These are phyloP conservation scores for Plasmodium gaboni DNA, from an alignment of 169 alveolate genomes.

Conservation along the genomic window DNA sequence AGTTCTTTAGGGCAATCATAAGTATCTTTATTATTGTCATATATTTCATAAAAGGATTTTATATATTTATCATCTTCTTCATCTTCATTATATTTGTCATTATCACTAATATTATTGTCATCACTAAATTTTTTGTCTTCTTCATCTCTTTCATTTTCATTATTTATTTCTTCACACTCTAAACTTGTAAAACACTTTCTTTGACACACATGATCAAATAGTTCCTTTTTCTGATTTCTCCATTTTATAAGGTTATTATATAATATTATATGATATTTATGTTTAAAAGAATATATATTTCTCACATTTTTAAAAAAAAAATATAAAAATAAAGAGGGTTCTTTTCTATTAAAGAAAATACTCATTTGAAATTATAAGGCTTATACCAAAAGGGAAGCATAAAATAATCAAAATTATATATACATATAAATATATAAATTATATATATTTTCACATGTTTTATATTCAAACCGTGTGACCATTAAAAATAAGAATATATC, in stretches of 20 bases:
- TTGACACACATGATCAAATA: background rate
- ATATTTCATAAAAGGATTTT: slow-evolving; percentile 74
- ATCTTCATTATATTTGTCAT: background rate
- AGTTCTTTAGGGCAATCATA: slow-evolving; percentile 78
- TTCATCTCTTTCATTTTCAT: background rate
- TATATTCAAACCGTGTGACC: too few relatives aligned
- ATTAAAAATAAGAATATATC: too few relatives aligned
- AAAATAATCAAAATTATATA: too few relatives aligned
- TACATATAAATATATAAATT: too few relatives aligned
- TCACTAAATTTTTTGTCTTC: background rate
- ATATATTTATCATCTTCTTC: slow-evolving; percentile 14
- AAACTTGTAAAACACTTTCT: too few relatives aligned
- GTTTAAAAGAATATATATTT: too few relatives aligned
- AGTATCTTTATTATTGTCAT: slow-evolving; percentile 76
- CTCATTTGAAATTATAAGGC: too few relatives aligned
- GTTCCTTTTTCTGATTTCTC: background rate
- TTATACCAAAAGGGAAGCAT: too few relatives aligned
- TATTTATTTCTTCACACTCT: background rate
- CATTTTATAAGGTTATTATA: background rate
- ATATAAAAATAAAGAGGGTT: too few relatives aligned
- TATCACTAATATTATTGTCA: slow-evolving; percentile 1
- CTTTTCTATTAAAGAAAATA: too few relatives aligned
- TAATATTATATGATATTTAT: background rate
- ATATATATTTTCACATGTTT: too few relatives aligned
- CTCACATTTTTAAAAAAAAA: too few relatives aligned